Evolutionary conservation across 345 rosid species (phyloP), one percentile per base, ranked within the genome.

Genomic region (Syzygium aromaticum): DNA sequence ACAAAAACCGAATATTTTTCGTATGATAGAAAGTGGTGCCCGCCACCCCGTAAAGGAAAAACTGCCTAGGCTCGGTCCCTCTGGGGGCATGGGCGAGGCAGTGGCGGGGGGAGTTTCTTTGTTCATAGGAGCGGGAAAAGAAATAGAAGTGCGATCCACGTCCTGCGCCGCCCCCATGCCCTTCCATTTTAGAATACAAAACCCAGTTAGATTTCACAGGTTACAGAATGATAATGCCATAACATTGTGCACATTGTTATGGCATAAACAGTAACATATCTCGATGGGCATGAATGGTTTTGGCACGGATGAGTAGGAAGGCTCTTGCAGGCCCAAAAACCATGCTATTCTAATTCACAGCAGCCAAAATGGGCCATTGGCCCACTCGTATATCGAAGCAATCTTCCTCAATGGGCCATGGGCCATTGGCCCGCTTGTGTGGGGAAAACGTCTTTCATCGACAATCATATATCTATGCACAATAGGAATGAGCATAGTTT

Each of bases 51-150:
- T 63, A 28, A 63, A n/a, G 77, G 33, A 30, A 7, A 28, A n/a
- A 63, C 11, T 1, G 1, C 38, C 77, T 0, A 0, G 2, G 30
- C 67, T 12, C 17, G 6, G 6, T 5, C 61, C 13, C 61, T 56
- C n/a, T 6, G 3, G 1, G n/a, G 61, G n/a, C n/a, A 0, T 0
- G 25, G 6, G 1, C 0, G 25, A 2, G 61, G 6, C 0, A 0
- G 63, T 6, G 5, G 25, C 0, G 0, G 30, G 63, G 63, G 14
- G 2, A 57, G 28, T 57, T 57, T 57, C 63, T 57, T 57, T 57
- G 63, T 23, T 57, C 63, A 57, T 10, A 57, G 28, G 6, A 57
- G 67, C 0, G 53, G 0, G 30, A 61, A 6, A 23, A 23, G n/a
- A 6, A 57, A 0, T 57, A 57, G 67, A 13, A n/a, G 2, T n/a